These are phyloP conservation scores for Botrytis galanthina DNA, from an alignment of 2,329 filamentous ascomycete genomes.

Conservation along the genomic window DNA sequence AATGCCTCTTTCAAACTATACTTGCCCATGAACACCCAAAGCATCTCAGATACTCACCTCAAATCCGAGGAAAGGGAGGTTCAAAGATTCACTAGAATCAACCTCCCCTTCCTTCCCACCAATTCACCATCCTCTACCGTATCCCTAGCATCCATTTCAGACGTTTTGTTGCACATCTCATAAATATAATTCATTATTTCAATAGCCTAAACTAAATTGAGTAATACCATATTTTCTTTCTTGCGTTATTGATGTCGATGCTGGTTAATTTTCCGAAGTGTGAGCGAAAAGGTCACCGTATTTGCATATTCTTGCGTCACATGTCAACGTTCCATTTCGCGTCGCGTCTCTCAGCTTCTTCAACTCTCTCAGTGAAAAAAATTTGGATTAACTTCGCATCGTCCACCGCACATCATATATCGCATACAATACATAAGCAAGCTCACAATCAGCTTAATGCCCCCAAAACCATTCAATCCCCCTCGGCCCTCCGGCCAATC, in stretches of 20 bases:
- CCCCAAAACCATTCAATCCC: constrained; percentile 38
- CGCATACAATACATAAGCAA: neutral
- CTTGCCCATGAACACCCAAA: neutral
- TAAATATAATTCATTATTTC: neutral
- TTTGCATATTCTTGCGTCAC: neutral
- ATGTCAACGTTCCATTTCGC: constrained; percentile 13
- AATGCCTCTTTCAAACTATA: neutral
- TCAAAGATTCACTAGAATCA: neutral
- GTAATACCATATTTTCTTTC: neutral
- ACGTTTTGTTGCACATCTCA: constrained; percentile 1
- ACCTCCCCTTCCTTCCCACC: neutral
- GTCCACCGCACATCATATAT: neutral
- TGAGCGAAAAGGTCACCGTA: constrained; percentile 1
- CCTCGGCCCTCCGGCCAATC: constrained; percentile 27
- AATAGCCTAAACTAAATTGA: neutral
- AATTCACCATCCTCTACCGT: neutral
- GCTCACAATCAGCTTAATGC: constrained; percentile 21
- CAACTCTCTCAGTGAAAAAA: neutral
- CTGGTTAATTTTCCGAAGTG: neutral
- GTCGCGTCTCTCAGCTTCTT: constrained; percentile 14
- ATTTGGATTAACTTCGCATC: neutral
- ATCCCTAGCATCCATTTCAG: neutral
- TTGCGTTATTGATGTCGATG: neutral
- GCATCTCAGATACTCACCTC: neutral
- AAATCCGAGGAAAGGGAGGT: neutral